Conservation (phyloP, 768 basidiomycete species). For the Tylopilus felleus region DNA sequence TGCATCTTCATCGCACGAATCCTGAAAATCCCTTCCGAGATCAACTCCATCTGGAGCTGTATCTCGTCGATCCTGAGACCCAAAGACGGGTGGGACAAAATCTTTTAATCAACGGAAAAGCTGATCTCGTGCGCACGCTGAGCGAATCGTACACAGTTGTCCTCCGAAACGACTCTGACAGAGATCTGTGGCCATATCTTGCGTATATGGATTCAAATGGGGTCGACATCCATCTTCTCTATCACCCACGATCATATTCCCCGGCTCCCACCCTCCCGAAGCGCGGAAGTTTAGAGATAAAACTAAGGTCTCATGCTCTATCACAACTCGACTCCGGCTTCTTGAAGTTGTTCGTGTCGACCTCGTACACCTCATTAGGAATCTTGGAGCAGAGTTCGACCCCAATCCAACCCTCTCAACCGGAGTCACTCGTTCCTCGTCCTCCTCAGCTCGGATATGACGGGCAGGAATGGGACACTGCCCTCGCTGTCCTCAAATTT, state of each 20-base stretch:
- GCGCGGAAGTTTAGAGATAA: conserved; percentile 38
- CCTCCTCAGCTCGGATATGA: conserved; percentile 5
- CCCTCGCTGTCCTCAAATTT: conserved; percentile 23
- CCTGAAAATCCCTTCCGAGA: conserved; percentile 43
- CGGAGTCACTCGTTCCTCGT: conserved; percentile 6
- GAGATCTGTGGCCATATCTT: conserved; percentile 61
- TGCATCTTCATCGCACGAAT: conserved; percentile 54
- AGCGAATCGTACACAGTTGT: conserved; percentile 45
- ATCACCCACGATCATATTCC: conserved; percentile 43
- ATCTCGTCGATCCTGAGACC: conserved; percentile 43
- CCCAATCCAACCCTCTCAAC: conserved; percentile 14
- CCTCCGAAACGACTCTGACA: conserved; percentile 47
- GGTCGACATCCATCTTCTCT: conserved; percentile 53
- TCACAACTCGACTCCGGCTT: conserved; percentile 45
- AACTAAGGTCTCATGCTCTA: conserved; percentile 41
- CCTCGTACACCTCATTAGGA: conserved; percentile 45
- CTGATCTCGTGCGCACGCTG: conserved; percentile 43
- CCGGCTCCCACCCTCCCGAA: conserved; percentile 43
- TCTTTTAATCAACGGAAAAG: conserved; percentile 45
- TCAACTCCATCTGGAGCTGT: conserved; percentile 52
- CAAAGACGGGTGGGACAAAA: conserved; percentile 45
- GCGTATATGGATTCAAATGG: conserved; percentile 58
- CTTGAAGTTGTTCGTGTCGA: conserved; percentile 57
- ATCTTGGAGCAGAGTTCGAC: conserved; percentile 45
- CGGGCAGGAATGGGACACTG: conserved; percentile 31